Evolutionary conservation across 805 yeast genomes (phyloP), one percentile per base, ranked within the genome.

Genomic region (Wickerhamiella sorbophila): DNA sequence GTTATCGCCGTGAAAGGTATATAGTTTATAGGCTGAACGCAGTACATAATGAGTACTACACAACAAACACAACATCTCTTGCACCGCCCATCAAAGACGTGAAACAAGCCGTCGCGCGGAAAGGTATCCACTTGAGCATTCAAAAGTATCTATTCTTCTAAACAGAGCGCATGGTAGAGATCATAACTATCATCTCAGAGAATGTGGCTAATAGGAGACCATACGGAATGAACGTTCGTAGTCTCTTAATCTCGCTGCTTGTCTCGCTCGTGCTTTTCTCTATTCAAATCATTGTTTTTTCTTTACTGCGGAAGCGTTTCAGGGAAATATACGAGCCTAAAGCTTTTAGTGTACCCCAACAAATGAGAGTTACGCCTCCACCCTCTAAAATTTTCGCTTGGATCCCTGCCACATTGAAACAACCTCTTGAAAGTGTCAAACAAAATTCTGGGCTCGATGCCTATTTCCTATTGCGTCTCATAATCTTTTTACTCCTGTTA

Each of bases 381-480:
- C 41, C 53, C 1, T 53, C 59, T 12, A 70, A 72, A 0, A 57
- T 71, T n/a, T 64, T 77, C 22, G 65, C 65, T 3, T 82, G 88
- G 88, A 46, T 78, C 1, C 35, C 51, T 4, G 70, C 74, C 0
- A 62, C 71, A 0, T 41, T 72, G 22, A 46, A 53, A 6, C 54
- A 59, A 17, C 65, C 67, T 1, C 60, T 72, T 4, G 62, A 64
- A 6, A 60, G 63, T 22, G 77, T 73, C 50, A 53, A 66, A 21
- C 57, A 63, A 1, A 33, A 43, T 4, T 59, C 70, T 46, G 93
- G 94, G 0, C 55, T 82, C 5, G 95, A 85, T 56, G 75, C 86
- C 0, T 83, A 79, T 55, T 77, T 79, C 52, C 78, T 82, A 48
- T 51, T 83, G 2, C 58, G 94, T 39, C 83, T 71, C 50, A 52